These are phyloP conservation scores for Arthroderma uncinatum DNA, from an alignment of 2,329 filamentous ascomycete species.

Conservation along the genomic window DNA sequence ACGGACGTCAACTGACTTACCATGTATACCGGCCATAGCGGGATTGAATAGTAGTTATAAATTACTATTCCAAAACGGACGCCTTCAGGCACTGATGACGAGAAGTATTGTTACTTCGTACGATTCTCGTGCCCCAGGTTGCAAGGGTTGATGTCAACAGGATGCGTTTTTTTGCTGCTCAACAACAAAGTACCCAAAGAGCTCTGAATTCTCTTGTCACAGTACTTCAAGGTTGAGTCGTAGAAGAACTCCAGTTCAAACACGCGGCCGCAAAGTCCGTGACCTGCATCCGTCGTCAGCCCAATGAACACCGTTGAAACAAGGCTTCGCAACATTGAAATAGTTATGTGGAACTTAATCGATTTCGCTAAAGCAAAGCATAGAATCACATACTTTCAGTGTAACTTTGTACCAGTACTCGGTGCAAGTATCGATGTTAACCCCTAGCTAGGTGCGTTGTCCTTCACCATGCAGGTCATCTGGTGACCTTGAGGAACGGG, in stretches of 20 bases:
- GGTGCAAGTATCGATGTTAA: not conserved
- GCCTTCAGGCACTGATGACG: not conserved
- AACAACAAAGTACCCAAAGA: not conserved
- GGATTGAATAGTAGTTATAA: not conserved
- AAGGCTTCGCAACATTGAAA: not conserved
- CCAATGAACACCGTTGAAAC: not conserved
- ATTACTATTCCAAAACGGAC: not conserved
- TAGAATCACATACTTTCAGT: slow-evolving; percentile 4
- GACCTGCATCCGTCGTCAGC: not conserved
- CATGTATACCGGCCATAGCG: not conserved
- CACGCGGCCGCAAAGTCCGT: not conserved
- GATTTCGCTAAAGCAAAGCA: not conserved
- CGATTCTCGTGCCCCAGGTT: not conserved
- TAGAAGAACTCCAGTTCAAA: not conserved
- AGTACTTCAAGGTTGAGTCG: not conserved
- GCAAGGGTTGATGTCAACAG: not conserved
- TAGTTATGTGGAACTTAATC: slow-evolving; percentile 1
- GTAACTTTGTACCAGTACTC: slow-evolving; percentile 5
- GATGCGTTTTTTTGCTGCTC: not conserved
- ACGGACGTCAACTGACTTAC: slow-evolving; percentile 1
- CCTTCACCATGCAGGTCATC: slow-evolving; percentile 3
- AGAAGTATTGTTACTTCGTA: not conserved
- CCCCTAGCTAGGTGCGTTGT: not conserved
- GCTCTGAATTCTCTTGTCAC: not conserved
- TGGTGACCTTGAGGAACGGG: slow-evolving; percentile 4